Conservation (phyloP, 2,329 filamentous ascomycete genomes). For the Coniochaeta sp. region DNA sequence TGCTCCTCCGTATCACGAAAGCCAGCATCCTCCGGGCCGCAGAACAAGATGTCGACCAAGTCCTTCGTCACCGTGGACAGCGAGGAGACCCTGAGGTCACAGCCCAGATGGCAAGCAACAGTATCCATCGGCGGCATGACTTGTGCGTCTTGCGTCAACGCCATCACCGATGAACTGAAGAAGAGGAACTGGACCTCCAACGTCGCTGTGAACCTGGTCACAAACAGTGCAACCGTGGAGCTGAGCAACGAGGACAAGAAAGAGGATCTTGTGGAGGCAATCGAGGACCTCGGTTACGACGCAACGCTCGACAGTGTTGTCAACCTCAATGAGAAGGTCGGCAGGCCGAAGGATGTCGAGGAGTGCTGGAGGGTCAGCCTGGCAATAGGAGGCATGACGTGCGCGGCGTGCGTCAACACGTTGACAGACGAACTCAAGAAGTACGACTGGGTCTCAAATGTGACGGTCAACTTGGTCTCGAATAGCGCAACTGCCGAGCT, state of each 20-base stretch:
- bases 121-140: constrained; percentile 61
- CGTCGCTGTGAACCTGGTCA: constrained; percentile 56
- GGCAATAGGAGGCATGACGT: constrained; percentile 69
- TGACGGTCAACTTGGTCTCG: constrained; percentile 57
- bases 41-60: constrained; percentile 11
- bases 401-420: constrained; percentile 58
- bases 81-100: constrained; percentile 13
- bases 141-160: constrained; percentile 61
- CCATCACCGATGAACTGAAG: constrained; percentile 54
- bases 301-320: constrained; percentile 48
- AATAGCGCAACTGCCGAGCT: constrained; percentile 61
- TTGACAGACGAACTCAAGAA: constrained; percentile 54
- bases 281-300: constrained; percentile 63
- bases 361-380: constrained; percentile 41
- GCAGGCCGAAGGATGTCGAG: constrained; percentile 5
- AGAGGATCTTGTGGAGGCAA: constrained; percentile 43
- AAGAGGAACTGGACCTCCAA: constrained; percentile 51
- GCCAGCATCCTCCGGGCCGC: constrained; percentile 1
- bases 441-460: constrained; percentile 49
- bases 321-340: constrained; percentile 24
- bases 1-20: neutral
- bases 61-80: constrained; percentile 28
- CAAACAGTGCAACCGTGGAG: constrained; percentile 58
- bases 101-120: constrained; percentile 15
- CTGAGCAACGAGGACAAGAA: constrained; percentile 37